These are phyloP conservation scores for Barnettozyma pratensis DNA, from an alignment of 805 yeast genomes.

Conservation along the genomic window DNA sequence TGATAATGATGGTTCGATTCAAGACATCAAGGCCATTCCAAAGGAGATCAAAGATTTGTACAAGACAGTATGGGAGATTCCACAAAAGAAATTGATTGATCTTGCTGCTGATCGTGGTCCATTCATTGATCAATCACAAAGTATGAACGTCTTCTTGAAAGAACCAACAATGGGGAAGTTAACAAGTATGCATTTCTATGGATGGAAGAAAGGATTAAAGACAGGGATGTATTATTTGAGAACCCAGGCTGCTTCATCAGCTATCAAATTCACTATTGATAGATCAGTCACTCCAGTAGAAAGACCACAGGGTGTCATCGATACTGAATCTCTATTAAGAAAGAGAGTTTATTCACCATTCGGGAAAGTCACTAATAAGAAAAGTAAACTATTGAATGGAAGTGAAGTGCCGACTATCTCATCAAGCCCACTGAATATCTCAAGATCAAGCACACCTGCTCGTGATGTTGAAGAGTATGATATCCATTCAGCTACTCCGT, in stretches of 20 bases:
- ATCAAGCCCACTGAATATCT: background rate
- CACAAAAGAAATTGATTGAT: conserved; percentile 73
- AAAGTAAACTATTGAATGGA: background rate
- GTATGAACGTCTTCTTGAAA: conserved; percentile 81
- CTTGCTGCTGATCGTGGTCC: conserved; percentile 86
- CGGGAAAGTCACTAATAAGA: background rate
- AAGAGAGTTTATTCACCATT: conserved; percentile 1
- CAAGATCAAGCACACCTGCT: background rate
- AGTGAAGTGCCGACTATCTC: background rate
- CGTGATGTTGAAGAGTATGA: conserved; percentile 2
- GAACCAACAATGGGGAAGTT: conserved; percentile 95
- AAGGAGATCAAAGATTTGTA: conserved; percentile 63
- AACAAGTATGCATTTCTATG: conserved; percentile 97
- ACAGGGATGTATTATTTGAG: conserved; percentile 98
- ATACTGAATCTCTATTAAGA: background rate
- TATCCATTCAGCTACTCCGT: conserved; percentile 15
- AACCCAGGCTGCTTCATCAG: conserved; percentile 96
- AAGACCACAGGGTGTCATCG: background rate
- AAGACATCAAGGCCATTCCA: conserved; percentile 69
- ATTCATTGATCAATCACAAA: conserved; percentile 87
- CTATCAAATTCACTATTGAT: conserved; percentile 86
- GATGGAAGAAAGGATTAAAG: conserved; percentile 97
- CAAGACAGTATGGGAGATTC: conserved; percentile 85
- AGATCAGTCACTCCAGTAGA: conserved; percentile 32
- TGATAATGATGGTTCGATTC: conserved; percentile 80